These are phyloP conservation scores for Nicotiana obtusifolia DNA, from an alignment of 257 asterid genomes.

Conservation along the genomic window DNA sequence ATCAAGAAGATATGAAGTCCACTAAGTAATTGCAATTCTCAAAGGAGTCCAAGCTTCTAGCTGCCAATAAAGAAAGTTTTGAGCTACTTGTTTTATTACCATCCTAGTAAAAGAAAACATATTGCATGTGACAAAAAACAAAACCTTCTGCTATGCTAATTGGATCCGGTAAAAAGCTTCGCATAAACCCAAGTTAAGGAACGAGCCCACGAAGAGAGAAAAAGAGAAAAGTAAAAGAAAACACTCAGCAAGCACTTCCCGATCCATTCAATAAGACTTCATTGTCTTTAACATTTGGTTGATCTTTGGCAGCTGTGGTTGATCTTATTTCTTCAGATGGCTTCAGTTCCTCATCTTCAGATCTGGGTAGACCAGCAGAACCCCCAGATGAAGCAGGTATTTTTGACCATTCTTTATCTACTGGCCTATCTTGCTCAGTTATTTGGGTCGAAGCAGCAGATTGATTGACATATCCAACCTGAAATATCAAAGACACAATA, in stretches of 20 bases:
- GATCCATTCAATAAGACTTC: neutral
- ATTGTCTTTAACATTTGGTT: slow-evolving; percentile 2
- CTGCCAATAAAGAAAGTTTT: neutral
- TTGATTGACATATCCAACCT: slow-evolving; percentile 18
- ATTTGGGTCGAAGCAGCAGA: neutral
- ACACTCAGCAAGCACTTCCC: neutral
- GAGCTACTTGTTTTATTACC: neutral
- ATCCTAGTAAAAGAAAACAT: neutral
- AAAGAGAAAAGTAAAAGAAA: neutral
- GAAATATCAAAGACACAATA: neutral
- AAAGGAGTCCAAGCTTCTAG: neutral
- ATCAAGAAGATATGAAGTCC: neutral
- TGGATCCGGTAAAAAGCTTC: neutral
- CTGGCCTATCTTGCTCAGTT: slow-evolving; percentile 11
- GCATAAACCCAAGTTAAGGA: neutral
- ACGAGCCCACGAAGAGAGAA: neutral
- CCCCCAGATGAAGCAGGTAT: neutral
- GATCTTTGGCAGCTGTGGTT: slow-evolving; percentile 11
- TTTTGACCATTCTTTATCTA: neutral
- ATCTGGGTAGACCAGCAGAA: neutral
- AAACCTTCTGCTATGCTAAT: neutral
- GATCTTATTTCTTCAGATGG: slow-evolving; percentile 8
- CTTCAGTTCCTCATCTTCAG: slow-evolving; percentile 16
- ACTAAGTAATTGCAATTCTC: neutral
- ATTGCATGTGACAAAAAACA: neutral